These are phyloP conservation scores for Rutstroemia sp. DNA, from an alignment of 2,329 filamentous ascomycete genomes.

Conservation along the genomic window DNA sequence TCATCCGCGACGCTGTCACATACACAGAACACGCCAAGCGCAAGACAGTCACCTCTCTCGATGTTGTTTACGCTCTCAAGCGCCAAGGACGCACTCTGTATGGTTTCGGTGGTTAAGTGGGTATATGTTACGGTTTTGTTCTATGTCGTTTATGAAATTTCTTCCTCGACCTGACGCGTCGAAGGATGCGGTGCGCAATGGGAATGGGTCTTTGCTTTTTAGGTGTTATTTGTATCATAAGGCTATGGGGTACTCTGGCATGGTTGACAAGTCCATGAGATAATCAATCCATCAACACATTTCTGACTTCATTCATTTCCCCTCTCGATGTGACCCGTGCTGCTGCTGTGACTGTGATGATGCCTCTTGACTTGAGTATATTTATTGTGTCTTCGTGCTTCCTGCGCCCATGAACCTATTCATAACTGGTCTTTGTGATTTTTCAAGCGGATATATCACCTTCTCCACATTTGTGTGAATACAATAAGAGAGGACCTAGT, in stretches of 20 bases:
- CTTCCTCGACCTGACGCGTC: slow-evolving; percentile 13
- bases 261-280: slow-evolving; percentile 20
- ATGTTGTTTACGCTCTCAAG: slow-evolving; percentile 61
- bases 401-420: too few relatives aligned
- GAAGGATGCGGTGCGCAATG: slow-evolving; percentile 18
- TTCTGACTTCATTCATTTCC: not conserved
- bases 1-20: slow-evolving; percentile 51
- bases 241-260: slow-evolving; percentile 21
- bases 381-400: too few relatives aligned
- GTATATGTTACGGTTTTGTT: slow-evolving; percentile 12
- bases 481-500: too few relatives aligned
- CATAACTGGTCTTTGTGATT: too few relatives aligned
- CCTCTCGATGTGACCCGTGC: too few relatives aligned
- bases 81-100: slow-evolving; percentile 60
- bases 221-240: slow-evolving; percentile 28
- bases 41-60: slow-evolving; percentile 61
- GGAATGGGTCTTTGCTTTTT: slow-evolving; percentile 22
- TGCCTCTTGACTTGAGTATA: too few relatives aligned
- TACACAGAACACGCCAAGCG: slow-evolving; percentile 66
- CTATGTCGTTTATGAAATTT: slow-evolving; percentile 24
- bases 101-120: slow-evolving; percentile 56
- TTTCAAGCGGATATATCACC: too few relatives aligned
- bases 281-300: slow-evolving; percentile 14
- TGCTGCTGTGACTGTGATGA: too few relatives aligned
- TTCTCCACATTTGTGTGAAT: too few relatives aligned